These are phyloP conservation scores for Pseudogymnoascus pannorum DNA, from an alignment of 2,329 filamentous ascomycete genomes.

Conservation along the genomic window DNA sequence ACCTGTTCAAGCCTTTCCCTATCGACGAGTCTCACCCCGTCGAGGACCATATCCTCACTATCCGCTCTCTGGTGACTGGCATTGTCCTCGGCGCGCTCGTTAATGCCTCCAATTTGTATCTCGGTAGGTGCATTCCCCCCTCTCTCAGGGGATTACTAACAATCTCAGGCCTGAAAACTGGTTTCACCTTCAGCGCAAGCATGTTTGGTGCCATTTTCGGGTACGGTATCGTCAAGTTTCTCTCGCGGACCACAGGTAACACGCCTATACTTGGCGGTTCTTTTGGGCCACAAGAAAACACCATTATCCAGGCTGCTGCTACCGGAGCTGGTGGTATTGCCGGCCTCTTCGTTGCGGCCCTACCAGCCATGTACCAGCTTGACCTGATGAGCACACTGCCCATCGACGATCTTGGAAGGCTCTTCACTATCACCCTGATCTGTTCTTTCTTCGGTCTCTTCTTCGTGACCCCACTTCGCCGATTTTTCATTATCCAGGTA, in stretches of 20 bases:
- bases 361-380: constrained; percentile 54
- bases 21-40: constrained; percentile 35
- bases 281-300: constrained; percentile 57
- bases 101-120: constrained; percentile 55
- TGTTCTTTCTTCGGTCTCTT: constrained; percentile 59
- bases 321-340: constrained; percentile 52
- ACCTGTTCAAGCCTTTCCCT: constrained; percentile 32
- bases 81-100: constrained; percentile 50
- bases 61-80: constrained; percentile 48
- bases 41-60: constrained; percentile 44
- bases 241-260: constrained; percentile 41
- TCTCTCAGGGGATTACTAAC: constrained; percentile 21
- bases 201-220: constrained; percentile 51
- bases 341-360: constrained; percentile 50
- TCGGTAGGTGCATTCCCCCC: constrained; percentile 39
- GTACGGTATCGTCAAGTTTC: constrained; percentile 48
- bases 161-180: constrained; percentile 40
- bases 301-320: constrained; percentile 52
- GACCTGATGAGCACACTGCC: constrained; percentile 39
- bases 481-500: constrained; percentile 62
- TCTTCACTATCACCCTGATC: constrained; percentile 53
- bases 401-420: constrained; percentile 47
- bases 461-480: constrained; percentile 55
- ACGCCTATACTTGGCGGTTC: constrained; percentile 45
- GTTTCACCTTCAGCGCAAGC: constrained; percentile 42